phyloP scores from a whole-genome alignment of 2,329 filamentous ascomycete species.

The Fusarium sp. region DNA sequence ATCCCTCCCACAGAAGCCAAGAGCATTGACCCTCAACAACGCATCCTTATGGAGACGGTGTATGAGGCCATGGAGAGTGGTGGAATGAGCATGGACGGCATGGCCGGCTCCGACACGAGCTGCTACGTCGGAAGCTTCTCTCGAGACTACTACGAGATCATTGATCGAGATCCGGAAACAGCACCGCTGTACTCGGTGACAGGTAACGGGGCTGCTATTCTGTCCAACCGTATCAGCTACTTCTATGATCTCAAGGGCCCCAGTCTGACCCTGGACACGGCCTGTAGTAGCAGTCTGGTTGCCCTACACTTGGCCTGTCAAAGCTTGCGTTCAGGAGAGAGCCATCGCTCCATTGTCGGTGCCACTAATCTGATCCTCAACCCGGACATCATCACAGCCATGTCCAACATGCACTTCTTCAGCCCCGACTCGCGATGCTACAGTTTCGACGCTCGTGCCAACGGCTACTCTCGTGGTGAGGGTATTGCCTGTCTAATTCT shows the following conservation, averaged over 20 bases:
- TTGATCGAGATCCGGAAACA: too few species aligned
- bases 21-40: conserved; percentile 56
- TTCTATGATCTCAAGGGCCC: conserved; percentile 47
- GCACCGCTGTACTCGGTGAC: too few species aligned
- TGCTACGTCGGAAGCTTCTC: too few species aligned
- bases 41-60: conserved; percentile 17
- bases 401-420: conserved; percentile 62
- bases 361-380: conserved; percentile 35
- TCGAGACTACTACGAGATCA: too few species aligned
- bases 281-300: conserved; percentile 23
- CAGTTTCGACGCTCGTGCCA: conserved; percentile 50
- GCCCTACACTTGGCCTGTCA: conserved; percentile 28
- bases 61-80: too few species aligned
- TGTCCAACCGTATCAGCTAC: conserved; percentile 59
- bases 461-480: conserved; percentile 52
- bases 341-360: not conserved
- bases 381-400: conserved; percentile 21
- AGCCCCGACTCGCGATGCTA: conserved; percentile 47
- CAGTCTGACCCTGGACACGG: conserved; percentile 30
- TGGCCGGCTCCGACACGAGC: too few species aligned
- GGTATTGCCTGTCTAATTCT: conserved; percentile 59
- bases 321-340: conserved; percentile 44
- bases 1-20: not conserved
- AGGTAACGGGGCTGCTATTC: too few species aligned
- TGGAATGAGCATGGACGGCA: too few species aligned